A percentile compares a stretch with the other conserved stretches of the same genome.
Evolutionary conservation across 345 rosid genomes (phyloP).

Genomic region (Jatropha curcas): DNA sequence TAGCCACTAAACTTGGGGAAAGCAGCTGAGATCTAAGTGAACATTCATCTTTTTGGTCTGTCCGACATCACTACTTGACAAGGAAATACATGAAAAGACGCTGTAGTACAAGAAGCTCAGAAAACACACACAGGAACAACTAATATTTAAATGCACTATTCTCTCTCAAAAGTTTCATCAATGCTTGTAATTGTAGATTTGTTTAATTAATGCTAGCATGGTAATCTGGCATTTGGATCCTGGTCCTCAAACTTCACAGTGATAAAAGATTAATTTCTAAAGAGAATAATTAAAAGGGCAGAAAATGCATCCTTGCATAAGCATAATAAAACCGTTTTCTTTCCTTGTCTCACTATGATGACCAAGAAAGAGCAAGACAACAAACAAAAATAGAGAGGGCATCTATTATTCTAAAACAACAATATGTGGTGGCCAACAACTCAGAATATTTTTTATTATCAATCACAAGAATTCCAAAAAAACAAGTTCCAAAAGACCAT

Average conservation of each 20-base stretch:
- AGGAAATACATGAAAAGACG: neutral
- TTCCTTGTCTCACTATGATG: neutral
- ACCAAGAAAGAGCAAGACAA: neutral
- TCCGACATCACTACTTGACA: neutral
- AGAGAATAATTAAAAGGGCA: neutral
- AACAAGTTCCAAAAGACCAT: neutral
- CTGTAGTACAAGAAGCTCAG: neutral
- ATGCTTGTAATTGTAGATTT: neutral
- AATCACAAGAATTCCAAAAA: neutral
- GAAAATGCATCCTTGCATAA: neutral
- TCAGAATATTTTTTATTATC: neutral
- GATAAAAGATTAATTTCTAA: neutral
- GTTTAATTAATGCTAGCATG: neutral
- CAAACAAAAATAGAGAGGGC: neutral
- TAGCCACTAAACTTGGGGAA: neutral
- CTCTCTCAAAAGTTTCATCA: neutral
- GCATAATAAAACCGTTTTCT: neutral
- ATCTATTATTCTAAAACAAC: neutral
- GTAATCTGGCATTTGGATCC: neutral
- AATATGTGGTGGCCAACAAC: neutral
- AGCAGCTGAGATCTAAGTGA: neutral
- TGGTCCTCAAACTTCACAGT: neutral
- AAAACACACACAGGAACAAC: neutral
- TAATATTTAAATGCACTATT: neutral
- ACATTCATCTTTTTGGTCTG: neutral